Conservation (phyloP, 768 basidiomycete species). For the Leucocoprinus sp. region DNA sequence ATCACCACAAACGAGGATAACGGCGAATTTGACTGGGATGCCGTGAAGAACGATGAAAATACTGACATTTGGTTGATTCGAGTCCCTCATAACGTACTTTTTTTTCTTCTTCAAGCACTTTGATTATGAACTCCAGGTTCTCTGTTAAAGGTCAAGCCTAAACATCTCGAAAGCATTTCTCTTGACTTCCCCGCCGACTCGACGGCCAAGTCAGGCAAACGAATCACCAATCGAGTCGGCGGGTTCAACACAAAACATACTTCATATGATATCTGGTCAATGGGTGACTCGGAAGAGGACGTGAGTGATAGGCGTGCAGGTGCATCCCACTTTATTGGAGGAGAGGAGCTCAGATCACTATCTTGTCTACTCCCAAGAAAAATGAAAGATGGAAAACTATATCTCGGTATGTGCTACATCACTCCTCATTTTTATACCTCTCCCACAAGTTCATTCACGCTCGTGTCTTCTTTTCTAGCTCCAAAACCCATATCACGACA, state of each 20-base stretch:
- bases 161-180: slow-evolving; percentile 46
- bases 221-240: slow-evolving; percentile 36
- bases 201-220: slow-evolving; percentile 17
- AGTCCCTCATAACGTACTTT: slow-evolving; percentile 50
- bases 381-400: slow-evolving; percentile 51
- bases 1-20: slow-evolving; percentile 36
- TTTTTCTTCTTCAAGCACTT: not conserved
- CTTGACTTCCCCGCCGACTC: slow-evolving; percentile 33
- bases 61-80: slow-evolving; percentile 67
- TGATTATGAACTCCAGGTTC: not conserved
- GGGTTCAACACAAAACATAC: slow-evolving; percentile 43
- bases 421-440: not conserved
- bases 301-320: slow-evolving; percentile 4
- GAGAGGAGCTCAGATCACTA: slow-evolving; percentile 55
- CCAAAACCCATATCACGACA: slow-evolving; percentile 52
- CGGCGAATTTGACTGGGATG: slow-evolving; percentile 63
- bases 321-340: slow-evolving; percentile 24
- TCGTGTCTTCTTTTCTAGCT: slow-evolving; percentile 27
- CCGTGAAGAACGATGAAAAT: slow-evolving; percentile 44
- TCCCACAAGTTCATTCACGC: not conserved
- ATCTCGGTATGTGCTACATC: slow-evolving; percentile 35
- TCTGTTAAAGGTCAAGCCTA: slow-evolving; percentile 49
- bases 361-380: slow-evolving; percentile 60
- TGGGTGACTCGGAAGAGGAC: slow-evolving; percentile 35
- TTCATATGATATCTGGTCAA: slow-evolving; percentile 59